A percentile compares a stretch with the other conserved stretches of the same genome.
These are phyloP conservation scores for Sporothrix euskadiensis DNA, from an alignment of 2,329 filamentous ascomycete genomes.

Conservation along the genomic window DNA sequence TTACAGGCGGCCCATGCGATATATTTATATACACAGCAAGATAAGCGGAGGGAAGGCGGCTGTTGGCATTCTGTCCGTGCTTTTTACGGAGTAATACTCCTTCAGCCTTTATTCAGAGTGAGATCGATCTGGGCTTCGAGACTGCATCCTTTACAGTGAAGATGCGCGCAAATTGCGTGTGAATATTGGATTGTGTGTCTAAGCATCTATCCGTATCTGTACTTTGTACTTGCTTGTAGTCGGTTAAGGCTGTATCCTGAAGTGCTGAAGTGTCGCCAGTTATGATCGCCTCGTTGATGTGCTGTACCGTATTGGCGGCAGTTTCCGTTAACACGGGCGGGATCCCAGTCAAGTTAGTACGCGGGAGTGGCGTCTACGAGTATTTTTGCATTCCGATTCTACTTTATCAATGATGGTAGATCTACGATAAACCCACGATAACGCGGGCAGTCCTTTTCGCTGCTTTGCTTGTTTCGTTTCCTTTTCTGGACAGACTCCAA, in stretches of 20 bases:
- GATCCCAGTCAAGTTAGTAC: conserved; percentile 3
- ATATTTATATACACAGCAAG: too few relatives aligned
- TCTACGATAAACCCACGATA: background rate
- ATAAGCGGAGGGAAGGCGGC: background rate
- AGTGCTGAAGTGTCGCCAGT: background rate
- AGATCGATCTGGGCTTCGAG: background rate
- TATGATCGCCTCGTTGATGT: background rate
- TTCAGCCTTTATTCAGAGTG: background rate
- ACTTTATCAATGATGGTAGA: background rate
- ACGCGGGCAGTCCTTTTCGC: background rate
- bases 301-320: background rate
- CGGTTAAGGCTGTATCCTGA: background rate
- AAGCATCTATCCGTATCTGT: background rate
- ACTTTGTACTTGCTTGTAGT: background rate
- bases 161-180: too few relatives aligned
- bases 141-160: background rate
- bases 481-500: background rate
- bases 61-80: background rate
- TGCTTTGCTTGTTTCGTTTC: background rate
- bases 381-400: background rate
- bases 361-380: background rate
- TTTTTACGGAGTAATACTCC: background rate
- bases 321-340: background rate
- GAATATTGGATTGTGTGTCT: background rate
- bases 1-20: background rate